These are phyloP conservation scores for Musa itinerans DNA, from an alignment of 176 grass and related monocot species.

Conservation along the genomic window DNA sequence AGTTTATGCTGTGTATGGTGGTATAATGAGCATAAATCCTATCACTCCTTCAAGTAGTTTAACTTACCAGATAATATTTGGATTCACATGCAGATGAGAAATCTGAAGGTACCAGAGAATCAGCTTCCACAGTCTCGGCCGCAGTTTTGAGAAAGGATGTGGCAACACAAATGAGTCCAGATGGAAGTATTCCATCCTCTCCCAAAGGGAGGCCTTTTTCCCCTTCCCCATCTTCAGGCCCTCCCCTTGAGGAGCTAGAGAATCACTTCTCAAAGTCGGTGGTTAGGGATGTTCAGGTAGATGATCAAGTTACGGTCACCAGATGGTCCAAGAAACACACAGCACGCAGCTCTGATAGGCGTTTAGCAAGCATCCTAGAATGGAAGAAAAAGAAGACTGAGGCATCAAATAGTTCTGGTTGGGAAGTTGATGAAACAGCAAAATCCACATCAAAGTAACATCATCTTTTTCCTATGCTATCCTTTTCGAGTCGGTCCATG, in stretches of 20 bases:
- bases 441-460: conserved; percentile 66
- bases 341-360: conserved; percentile 34
- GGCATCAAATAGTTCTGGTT: conserved; percentile 41
- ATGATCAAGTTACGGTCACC: conserved; percentile 69
- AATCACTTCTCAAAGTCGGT: conserved; percentile 57
- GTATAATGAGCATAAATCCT: not conserved
- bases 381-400: conserved; percentile 54
- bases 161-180: conserved; percentile 81
- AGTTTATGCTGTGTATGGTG: not conserved
- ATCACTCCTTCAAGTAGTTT: not conserved
- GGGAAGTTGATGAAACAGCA: conserved; percentile 41
- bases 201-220: conserved; percentile 34
- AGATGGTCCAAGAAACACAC: conserved; percentile 81
- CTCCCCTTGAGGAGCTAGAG: conserved; percentile 42
- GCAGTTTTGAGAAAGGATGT: conserved; percentile 44
- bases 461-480: not conserved
- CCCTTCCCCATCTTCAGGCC: conserved; percentile 15
- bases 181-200: conserved; percentile 50
- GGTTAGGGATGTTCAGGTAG: conserved; percentile 73
- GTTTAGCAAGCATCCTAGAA: conserved; percentile 52
- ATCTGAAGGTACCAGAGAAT: conserved; percentile 41
- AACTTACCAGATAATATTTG: conserved; percentile 7
- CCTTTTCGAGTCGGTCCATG: not conserved
- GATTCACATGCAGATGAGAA: conserved; percentile 42
- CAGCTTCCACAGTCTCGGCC: conserved; percentile 5